Base-by-base conservation (phyloP, 2,329 filamentous ascomycete species). In the Trichoderma atroviride region DNA sequence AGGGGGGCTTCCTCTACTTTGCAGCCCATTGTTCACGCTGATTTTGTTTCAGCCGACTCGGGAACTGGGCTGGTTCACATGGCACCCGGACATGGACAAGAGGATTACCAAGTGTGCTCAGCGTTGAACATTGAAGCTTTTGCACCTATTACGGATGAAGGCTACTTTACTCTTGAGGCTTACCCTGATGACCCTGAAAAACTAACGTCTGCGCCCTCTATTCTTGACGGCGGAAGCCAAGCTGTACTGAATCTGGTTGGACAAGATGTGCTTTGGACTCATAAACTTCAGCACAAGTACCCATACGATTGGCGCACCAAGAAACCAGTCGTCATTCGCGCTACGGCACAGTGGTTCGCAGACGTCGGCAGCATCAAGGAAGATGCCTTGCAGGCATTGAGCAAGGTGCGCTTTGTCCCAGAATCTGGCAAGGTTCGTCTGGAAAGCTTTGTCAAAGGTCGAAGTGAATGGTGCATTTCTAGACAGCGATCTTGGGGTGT, bases 291-390 rank as follows among this genome's bases (percentile, higher is more conserved):
- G 64, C 96, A 99, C 83, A 98, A 97, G 79, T 98, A 98, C 78
- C 96, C 96, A 0, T 97, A 98, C 74, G 96, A 99, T 80, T 99
- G 96, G 96, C 88, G 96, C 66, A 97, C 95, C 0, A 99, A 98
- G 80, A 86, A 92, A 73, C 96, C 96, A 1, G 90, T 99, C 61
- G 93, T 99, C 70, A 88, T 96, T 40, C 85, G 96, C 73, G 95
- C 96, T 4, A 99, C 96, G 0, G 93, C 94, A 47, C 96, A 99
- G 80, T 99, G 96, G 96, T 99, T 99, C 77, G 94, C 96, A 13
- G 93, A 98, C 78, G 93, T 97, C 2, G 93, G 86, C 16, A 88
- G 86, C 62, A 95, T 98, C 79, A 96, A 96, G 74, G 83, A 87
- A 1, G 84, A 87, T 37, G 92, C 94, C 0, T 81, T 97, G 29